phyloP scores from a whole-genome alignment of 345 rosid species.

The Adansonia digitata region DNA sequence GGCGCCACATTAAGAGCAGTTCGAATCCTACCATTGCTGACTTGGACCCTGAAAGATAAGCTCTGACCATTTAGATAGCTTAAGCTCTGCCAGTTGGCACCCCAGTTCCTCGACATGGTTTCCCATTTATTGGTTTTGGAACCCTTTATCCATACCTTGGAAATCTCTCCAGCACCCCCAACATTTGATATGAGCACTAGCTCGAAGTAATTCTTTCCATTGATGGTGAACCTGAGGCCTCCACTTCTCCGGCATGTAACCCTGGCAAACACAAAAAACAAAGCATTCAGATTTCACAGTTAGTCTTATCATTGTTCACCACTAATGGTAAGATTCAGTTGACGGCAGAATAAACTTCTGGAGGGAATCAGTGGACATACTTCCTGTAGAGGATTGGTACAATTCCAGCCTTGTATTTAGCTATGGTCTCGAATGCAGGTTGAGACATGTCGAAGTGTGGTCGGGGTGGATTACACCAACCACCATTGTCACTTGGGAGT shows the following conservation, averaged over 20 bases:
- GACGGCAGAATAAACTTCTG: neutral
- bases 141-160: slow-evolving; percentile 52
- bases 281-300: neutral
- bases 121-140: slow-evolving; percentile 50
- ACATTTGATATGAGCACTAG: slow-evolving; percentile 66
- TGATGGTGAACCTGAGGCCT: slow-evolving; percentile 68
- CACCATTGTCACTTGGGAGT: slow-evolving; percentile 59
- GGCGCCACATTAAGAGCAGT: slow-evolving; percentile 45
- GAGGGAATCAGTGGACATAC: slow-evolving; percentile 18
- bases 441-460: slow-evolving; percentile 74
- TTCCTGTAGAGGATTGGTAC: slow-evolving; percentile 61
- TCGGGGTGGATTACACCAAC: slow-evolving; percentile 81
- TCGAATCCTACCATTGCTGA: slow-evolving; percentile 36
- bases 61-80: slow-evolving; percentile 59
- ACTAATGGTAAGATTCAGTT: neutral
- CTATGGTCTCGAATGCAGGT: slow-evolving; percentile 71
- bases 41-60: slow-evolving; percentile 52
- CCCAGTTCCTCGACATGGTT: slow-evolving; percentile 68
- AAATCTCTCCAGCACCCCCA: slow-evolving; percentile 55
- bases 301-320: neutral
- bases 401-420: slow-evolving; percentile 61
- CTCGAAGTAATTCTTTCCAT: slow-evolving; percentile 63
- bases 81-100: slow-evolving; percentile 64
- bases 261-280: slow-evolving; percentile 23
- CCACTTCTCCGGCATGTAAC: slow-evolving; percentile 62